Evolutionary conservation across 1,139 yeast genomes (phyloP).

Genomic region (Taiozyma sp.): DNA sequence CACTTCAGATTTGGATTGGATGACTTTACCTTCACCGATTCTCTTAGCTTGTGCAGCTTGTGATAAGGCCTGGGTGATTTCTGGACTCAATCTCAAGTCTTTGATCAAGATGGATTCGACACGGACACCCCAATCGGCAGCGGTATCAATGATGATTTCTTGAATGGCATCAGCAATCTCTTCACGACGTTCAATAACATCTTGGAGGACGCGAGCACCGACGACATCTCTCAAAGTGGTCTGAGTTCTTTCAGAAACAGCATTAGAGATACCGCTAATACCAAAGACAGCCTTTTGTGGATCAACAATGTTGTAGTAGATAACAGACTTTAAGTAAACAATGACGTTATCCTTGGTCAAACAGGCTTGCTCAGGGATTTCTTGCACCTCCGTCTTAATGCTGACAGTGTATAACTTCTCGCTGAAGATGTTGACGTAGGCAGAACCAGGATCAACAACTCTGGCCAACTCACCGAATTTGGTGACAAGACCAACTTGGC

Average conservation of each 20-base stretch:
- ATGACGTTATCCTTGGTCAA: slow-evolving; percentile 70
- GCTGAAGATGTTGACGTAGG: slow-evolving; percentile 60
- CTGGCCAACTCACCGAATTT: slow-evolving; percentile 65
- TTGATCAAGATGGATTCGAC: slow-evolving; percentile 68
- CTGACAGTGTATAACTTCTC: slow-evolving; percentile 52
- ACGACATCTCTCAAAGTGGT: slow-evolving; percentile 73
- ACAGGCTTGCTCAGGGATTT: slow-evolving; percentile 64
- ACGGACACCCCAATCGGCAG: slow-evolving; percentile 68
- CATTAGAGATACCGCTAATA: slow-evolving; percentile 49
- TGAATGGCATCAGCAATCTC: slow-evolving; percentile 67
- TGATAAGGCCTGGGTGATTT: slow-evolving; percentile 58
- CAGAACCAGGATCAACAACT: slow-evolving; percentile 68
- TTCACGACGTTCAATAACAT: slow-evolving; percentile 71
- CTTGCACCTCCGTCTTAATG: slow-evolving; percentile 57
- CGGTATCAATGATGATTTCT: slow-evolving; percentile 58
- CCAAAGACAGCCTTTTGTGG: slow-evolving; percentile 68
- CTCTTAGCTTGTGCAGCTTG: slow-evolving; percentile 77
- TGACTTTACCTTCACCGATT: slow-evolving; percentile 74
- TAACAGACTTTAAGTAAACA: slow-evolving; percentile 58
- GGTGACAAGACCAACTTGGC: slow-evolving; percentile 67
- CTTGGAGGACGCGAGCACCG: slow-evolving; percentile 65
- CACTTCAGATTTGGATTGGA: slow-evolving; percentile 73
- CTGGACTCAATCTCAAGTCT: slow-evolving; percentile 54
- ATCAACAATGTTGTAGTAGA: slow-evolving; percentile 63
- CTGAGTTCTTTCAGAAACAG: slow-evolving; percentile 69